A percentile compares a stretch with the other conserved stretches of the same genome.
These are phyloP conservation scores for Gracilariopsis chorda DNA, from an alignment of 23 red algal genomes.

Conservation along the genomic window DNA sequence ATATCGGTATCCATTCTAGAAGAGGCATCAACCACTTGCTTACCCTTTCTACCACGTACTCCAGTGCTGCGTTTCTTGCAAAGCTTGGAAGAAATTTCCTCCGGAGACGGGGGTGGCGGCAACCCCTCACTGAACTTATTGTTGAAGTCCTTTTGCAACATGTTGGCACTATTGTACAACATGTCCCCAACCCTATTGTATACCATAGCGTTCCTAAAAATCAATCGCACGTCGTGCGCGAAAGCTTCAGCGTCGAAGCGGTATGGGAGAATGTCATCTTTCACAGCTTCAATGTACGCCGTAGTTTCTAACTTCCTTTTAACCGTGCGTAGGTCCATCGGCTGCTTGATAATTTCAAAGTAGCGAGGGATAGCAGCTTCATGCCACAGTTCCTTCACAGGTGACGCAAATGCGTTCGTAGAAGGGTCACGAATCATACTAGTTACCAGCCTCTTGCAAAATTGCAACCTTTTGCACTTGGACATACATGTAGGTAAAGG, in stretches of 20 bases:
- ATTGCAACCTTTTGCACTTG: slow-evolving; percentile 59
- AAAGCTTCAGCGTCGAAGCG: slow-evolving; percentile 59
- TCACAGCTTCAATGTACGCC: slow-evolving; percentile 43
- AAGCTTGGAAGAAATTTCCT: not conserved
- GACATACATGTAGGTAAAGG: slow-evolving; percentile 55
- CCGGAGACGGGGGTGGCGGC: not conserved
- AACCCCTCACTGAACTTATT: slow-evolving; percentile 17
- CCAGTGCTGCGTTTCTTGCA: not conserved
- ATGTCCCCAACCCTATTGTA: slow-evolving; percentile 79
- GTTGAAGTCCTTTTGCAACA: slow-evolving; percentile 79
- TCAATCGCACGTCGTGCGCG: slow-evolving; percentile 66
- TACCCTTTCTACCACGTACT: not conserved
- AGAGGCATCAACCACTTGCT: not conserved
- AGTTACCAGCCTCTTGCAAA: slow-evolving; percentile 58
- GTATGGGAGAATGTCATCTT: slow-evolving; percentile 22
- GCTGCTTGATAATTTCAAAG: slow-evolving; percentile 77
- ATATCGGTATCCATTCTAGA: not conserved
- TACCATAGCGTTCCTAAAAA: slow-evolving; percentile 86
- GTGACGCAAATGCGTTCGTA: slow-evolving; percentile 49
- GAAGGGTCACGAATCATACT: slow-evolving; percentile 25
- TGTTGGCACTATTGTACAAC: slow-evolving; percentile 50
- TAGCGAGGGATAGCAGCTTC: slow-evolving; percentile 82
- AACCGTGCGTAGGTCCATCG: slow-evolving; percentile 94
- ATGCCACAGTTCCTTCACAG: slow-evolving; percentile 87
- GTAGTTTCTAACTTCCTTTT: slow-evolving; percentile 65